Evolutionary conservation across 257 asterid genomes (phyloP).

Genomic region (Jasminum sambac): DNA sequence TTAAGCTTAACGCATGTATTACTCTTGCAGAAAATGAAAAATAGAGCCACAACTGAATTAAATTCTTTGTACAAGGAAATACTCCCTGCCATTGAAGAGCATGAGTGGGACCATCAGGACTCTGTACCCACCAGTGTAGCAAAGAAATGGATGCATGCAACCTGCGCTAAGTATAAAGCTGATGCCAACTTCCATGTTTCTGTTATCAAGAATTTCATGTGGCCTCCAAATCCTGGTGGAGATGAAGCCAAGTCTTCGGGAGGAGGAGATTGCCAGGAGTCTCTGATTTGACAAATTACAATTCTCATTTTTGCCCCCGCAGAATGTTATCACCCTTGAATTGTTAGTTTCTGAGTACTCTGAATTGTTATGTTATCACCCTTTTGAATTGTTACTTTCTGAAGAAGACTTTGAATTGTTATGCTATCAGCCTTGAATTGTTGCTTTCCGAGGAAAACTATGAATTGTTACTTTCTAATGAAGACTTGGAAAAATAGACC

Average conservation of each 20-base stretch:
- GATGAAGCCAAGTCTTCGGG: constrained; percentile 28
- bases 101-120: constrained; percentile 79
- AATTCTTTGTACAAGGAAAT: constrained; percentile 70
- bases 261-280: constrained; percentile 27
- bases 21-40: constrained; percentile 57
- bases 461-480: background rate
- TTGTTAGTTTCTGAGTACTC: too few relatives aligned
- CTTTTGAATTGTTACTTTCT: background rate
- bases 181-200: constrained; percentile 66
- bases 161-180: constrained; percentile 66
- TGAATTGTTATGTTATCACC: too few relatives aligned
- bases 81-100: constrained; percentile 87
- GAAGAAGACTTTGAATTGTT: background rate
- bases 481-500: background rate
- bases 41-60: constrained; percentile 58
- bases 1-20: constrained; percentile 2
- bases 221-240: constrained; percentile 32
- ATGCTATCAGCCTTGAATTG: too few relatives aligned
- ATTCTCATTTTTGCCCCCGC: background rate
- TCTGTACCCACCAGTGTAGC: constrained; percentile 68
- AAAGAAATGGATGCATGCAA: constrained; percentile 85
- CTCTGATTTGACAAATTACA: constrained; percentile 25
- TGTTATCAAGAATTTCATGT: constrained; percentile 61
- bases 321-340: background rate
- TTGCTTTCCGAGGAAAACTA: too few relatives aligned